Percentiles rank a stretch among this genome's conserved stretches.
Conservation (phyloP, 768 basidiomycete genomes). For the Lactarius vividus region DNA sequence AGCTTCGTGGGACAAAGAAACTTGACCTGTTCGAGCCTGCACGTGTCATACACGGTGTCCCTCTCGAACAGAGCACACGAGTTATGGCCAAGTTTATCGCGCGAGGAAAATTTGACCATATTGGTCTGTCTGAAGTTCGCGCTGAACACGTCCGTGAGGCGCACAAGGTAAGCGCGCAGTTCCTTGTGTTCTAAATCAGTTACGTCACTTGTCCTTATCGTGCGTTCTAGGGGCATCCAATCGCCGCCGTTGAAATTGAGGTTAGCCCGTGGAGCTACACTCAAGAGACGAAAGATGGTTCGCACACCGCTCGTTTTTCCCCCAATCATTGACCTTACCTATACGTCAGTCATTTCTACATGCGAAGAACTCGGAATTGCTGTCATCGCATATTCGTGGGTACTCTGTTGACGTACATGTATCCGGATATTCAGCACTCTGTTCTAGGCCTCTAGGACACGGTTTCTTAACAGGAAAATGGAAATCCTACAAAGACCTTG, state of each 20-base stretch:
- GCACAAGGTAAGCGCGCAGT: constrained; percentile 34
- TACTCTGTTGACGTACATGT: neutral
- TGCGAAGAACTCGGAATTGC: constrained; percentile 54
- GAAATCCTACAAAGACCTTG: constrained; percentile 37
- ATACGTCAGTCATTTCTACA: constrained; percentile 45
- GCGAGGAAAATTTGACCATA: constrained; percentile 57
- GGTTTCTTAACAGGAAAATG: constrained; percentile 51
- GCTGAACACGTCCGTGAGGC: constrained; percentile 46
- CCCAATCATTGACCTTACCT: neutral
- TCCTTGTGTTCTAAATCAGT: constrained; percentile 38
- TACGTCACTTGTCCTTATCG: neutral
- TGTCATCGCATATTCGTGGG: constrained; percentile 53
- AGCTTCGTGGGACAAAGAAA: constrained; percentile 52
- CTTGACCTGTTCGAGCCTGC: constrained; percentile 61
- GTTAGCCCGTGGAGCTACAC: constrained; percentile 63
- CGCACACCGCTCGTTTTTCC: neutral
- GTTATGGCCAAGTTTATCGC: constrained; percentile 45
- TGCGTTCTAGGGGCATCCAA: constrained; percentile 27
- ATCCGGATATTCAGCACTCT: neutral
- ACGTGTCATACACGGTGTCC: constrained; percentile 42
- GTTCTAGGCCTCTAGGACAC: constrained; percentile 43
- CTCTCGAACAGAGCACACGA: constrained; percentile 47
- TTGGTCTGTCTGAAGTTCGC: constrained; percentile 57
- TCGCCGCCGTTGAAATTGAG: constrained; percentile 65
- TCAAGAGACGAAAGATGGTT: constrained; percentile 47